These are phyloP conservation scores for Dicorynia guianensis DNA, from an alignment of 306 rosid species.

Conservation along the genomic window DNA sequence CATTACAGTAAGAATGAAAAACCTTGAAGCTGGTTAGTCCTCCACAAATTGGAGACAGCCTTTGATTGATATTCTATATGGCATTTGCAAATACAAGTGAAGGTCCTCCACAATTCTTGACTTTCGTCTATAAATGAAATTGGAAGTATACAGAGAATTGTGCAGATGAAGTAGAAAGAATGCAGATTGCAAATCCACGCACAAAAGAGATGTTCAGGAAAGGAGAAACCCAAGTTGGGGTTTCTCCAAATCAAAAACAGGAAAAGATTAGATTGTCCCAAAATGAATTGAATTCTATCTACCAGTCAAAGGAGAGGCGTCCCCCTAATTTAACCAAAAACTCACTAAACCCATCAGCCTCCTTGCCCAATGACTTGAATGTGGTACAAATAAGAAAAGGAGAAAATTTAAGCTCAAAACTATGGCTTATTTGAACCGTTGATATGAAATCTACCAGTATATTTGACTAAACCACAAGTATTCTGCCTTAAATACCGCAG, in stretches of 20 bases:
- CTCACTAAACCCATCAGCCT: constrained; percentile 40
- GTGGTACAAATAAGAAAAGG: constrained; percentile 25
- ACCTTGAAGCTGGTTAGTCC: constrained; percentile 31
- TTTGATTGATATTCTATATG: constrained; percentile 32
- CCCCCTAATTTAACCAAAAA: constrained; percentile 53
- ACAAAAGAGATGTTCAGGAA: constrained; percentile 46
- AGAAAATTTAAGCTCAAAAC: constrained; percentile 36
- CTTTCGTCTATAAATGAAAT: constrained; percentile 35
- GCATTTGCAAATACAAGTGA: constrained; percentile 8
- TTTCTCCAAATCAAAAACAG: constrained; percentile 51
- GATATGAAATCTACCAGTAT: constrained; percentile 47
- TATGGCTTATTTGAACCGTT: constrained; percentile 50
- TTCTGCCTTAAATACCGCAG: constrained; percentile 46
- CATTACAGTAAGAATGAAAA: constrained; percentile 40
- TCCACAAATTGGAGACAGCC: constrained; percentile 19
- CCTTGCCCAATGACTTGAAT: constrained; percentile 42
- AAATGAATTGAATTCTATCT: constrained; percentile 43
- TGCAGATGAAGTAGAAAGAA: constrained; percentile 9
- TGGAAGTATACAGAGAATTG: constrained; percentile 28
- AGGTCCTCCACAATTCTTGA: constrained; percentile 21
- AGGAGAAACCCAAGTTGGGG: constrained; percentile 61
- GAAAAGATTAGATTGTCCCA: constrained; percentile 48
- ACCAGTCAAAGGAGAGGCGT: constrained; percentile 47
- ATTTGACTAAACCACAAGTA: constrained; percentile 56
- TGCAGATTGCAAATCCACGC: constrained; percentile 40